Conservation (phyloP, 1,139 yeast species). For the Taphrina communis region DNA sequence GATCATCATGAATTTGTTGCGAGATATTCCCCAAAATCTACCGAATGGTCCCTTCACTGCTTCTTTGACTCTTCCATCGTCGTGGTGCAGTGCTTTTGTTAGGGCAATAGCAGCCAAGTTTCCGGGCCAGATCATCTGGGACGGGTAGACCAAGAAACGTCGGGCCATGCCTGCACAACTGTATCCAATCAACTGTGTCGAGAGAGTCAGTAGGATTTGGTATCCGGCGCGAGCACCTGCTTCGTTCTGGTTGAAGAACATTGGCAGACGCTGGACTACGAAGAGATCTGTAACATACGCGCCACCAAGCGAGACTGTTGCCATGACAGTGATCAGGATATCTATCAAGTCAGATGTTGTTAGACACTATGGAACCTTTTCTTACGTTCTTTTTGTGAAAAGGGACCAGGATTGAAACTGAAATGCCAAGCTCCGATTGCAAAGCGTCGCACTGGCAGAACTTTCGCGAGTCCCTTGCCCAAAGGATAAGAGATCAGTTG, state of each 20-base stretch:
- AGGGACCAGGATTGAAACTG: conserved; percentile 48
- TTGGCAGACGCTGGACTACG: conserved; percentile 8
- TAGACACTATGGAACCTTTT: conserved; percentile 57
- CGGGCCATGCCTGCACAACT: conserved; percentile 68
- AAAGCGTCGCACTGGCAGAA: conserved; percentile 58
- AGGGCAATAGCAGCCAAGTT: conserved; percentile 33
- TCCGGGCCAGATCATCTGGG: conserved; percentile 68
- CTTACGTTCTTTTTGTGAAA: conserved; percentile 49
- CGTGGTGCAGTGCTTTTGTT: conserved; percentile 34
- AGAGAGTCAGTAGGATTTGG: conserved; percentile 59
- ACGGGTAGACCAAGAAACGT: conserved; percentile 64
- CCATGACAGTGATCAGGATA: conserved; percentile 64
- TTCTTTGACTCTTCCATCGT: conserved; percentile 10
- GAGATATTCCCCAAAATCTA: conserved; percentile 63
- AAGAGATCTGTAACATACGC: conserved; percentile 58
- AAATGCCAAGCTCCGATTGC: not conserved
- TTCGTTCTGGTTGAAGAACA: conserved; percentile 14
- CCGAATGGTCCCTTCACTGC: conserved; percentile 53
- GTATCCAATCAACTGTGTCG: conserved; percentile 64
- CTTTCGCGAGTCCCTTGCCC: conserved; percentile 55
- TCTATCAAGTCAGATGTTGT: conserved; percentile 66
- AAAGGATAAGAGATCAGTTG: conserved; percentile 55
- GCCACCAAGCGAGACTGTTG: conserved; percentile 62
- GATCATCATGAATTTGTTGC: conserved; percentile 58
- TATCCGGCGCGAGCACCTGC: conserved; percentile 55